A percentile compares a stretch with the other conserved stretches of the same genome.
Conservation (phyloP, 805 yeast species). For the Ogataea nitratoaversa region DNA sequence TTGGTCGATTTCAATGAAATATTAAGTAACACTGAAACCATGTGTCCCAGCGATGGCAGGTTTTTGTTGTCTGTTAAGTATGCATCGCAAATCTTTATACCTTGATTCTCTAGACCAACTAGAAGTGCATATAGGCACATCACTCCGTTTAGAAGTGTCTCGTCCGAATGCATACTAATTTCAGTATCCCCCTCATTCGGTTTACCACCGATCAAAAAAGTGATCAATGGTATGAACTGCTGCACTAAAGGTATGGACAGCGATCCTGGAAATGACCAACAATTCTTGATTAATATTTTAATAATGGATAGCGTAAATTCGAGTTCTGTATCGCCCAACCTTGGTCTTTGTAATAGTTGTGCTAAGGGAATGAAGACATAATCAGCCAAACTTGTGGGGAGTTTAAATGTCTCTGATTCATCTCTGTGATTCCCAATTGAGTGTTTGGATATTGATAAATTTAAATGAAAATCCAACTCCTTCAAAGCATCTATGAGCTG, state of each 20-base stretch:
- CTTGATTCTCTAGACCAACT: conserved; percentile 30
- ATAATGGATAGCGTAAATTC: conserved; percentile 45
- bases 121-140: conserved; percentile 28
- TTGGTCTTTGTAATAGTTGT: conserved; percentile 44
- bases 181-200: conserved; percentile 32
- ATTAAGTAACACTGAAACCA: conserved; percentile 40
- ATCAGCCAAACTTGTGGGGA: conserved; percentile 48
- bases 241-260: conserved; percentile 35
- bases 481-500: conserved; percentile 31
- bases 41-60: conserved; percentile 45
- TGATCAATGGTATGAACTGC: conserved; percentile 45
- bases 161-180: conserved; percentile 29
- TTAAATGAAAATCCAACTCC: conserved; percentile 28
- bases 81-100: conserved; percentile 15
- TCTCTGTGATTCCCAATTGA: not conserved
- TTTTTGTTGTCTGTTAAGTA: conserved; percentile 31
- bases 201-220: conserved; percentile 43
- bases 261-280: conserved; percentile 41
- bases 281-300: conserved; percentile 37
- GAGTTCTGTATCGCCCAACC: conserved; percentile 41
- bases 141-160: conserved; percentile 35
- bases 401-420: conserved; percentile 1
- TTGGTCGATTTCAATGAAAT: conserved; percentile 26
- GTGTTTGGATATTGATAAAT: conserved; percentile 5
- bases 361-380: conserved; percentile 61